Evolutionary conservation across 2,329 filamentous ascomycete genomes (phyloP).

Genomic region (Alternaria viburni): DNA sequence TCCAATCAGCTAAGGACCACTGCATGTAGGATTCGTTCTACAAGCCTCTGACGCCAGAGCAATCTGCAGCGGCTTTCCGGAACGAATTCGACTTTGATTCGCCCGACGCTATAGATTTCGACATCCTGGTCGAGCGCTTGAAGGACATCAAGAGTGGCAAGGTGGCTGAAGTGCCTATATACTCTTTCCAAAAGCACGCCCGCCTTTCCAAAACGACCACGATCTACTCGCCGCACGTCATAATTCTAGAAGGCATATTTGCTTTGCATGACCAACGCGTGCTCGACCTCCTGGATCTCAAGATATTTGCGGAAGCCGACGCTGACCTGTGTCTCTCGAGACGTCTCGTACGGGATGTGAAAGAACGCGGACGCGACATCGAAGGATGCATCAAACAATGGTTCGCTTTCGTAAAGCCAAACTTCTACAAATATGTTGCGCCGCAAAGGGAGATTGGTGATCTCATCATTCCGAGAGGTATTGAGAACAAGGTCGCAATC

Average conservation of each 20-base stretch:
- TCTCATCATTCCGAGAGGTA: slow-evolving; percentile 91
- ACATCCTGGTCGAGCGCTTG: slow-evolving; percentile 79
- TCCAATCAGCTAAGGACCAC: slow-evolving; percentile 15
- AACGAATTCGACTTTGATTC: slow-evolving; percentile 98
- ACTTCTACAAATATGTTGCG: slow-evolving; percentile 92
- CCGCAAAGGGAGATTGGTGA: slow-evolving; percentile 92
- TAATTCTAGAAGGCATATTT: slow-evolving; percentile 95
- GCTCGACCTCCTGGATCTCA: slow-evolving; percentile 87
- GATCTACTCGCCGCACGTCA: slow-evolving; percentile 94
- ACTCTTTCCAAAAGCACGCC: slow-evolving; percentile 92
- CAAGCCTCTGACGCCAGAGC: slow-evolving; percentile 80
- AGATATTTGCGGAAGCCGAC: slow-evolving; percentile 96
- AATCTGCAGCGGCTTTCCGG: slow-evolving; percentile 79
- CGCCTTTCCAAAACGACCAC: slow-evolving; percentile 79
- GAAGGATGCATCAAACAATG: slow-evolving; percentile 98
- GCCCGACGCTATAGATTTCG: slow-evolving; percentile 93
- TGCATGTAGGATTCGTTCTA: slow-evolving; percentile 87
- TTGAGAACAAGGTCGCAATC: slow-evolving; percentile 94
- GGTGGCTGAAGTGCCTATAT: slow-evolving; percentile 88
- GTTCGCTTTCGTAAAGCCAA: slow-evolving; percentile 96
- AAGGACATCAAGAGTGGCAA: slow-evolving; percentile 87
- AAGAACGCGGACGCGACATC: slow-evolving; percentile 86
- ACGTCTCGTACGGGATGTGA: slow-evolving; percentile 77
- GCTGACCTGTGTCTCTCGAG: slow-evolving; percentile 86
- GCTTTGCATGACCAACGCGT: slow-evolving; percentile 89